Conservation (phyloP, 2,329 filamentous ascomycete species). For the Microascus cirrosus region DNA sequence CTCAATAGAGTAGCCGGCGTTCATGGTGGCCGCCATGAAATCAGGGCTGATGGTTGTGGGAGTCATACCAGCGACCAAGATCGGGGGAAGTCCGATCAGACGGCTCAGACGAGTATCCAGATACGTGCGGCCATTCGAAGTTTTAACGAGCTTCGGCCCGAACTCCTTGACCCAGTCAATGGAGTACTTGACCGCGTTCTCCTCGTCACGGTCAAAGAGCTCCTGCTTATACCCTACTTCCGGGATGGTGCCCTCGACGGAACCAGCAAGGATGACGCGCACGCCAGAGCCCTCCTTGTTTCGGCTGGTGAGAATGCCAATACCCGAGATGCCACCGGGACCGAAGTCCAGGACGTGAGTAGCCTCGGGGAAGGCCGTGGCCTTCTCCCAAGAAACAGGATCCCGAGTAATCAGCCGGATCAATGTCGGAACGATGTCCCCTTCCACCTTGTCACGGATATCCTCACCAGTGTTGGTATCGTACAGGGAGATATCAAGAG, state of each 20-base stretch:
- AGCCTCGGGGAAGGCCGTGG: constrained; percentile 79
- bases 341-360: constrained; percentile 96
- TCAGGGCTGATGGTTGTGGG: constrained; percentile 83
- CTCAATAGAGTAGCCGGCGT: constrained; percentile 89
- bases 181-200: constrained; percentile 88
- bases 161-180: constrained; percentile 97
- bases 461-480: constrained; percentile 86
- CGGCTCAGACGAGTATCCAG: constrained; percentile 96
- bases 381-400: constrained; percentile 90
- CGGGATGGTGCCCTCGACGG: constrained; percentile 78
- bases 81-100: constrained; percentile 69
- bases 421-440: constrained; percentile 76
- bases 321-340: constrained; percentile 89
- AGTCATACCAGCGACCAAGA: constrained; percentile 93
- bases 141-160: constrained; percentile 84
- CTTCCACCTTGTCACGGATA: constrained; percentile 55
- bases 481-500: constrained; percentile 75
- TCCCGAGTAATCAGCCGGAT: constrained; percentile 92
- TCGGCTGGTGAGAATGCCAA: constrained; percentile 91
- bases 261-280: constrained; percentile 85
- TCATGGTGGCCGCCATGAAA: constrained; percentile 87
- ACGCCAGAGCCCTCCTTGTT: constrained; percentile 99
- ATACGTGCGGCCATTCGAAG: constrained; percentile 76
- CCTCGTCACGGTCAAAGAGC: constrained; percentile 90
- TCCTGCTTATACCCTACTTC: constrained; percentile 98